Conservation (phyloP, 306 rosid species). For the Medicago lupulina region DNA sequence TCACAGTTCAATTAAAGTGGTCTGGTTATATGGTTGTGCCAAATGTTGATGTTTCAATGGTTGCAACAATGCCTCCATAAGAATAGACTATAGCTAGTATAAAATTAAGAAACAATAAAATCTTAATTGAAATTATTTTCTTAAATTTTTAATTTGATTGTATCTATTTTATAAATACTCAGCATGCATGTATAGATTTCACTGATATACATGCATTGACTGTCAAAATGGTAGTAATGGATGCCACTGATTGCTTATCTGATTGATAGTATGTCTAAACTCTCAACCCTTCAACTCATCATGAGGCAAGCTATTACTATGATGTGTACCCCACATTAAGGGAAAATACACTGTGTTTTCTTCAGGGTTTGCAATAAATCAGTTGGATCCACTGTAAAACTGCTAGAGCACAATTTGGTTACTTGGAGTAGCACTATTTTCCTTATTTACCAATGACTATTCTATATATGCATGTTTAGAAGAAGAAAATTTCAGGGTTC, state of each 20-base stretch:
- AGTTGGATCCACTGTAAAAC: constrained; percentile 21
- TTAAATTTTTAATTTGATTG: neutral
- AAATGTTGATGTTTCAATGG: constrained; percentile 26
- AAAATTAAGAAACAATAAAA: neutral
- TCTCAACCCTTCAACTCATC: constrained; percentile 22
- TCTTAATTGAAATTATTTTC: neutral
- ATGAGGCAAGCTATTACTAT: constrained; percentile 32
- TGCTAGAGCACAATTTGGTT: neutral
- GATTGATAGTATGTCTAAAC: constrained; percentile 26
- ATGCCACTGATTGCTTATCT: constrained; percentile 31
- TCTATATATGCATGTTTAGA: neutral
- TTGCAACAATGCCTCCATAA: neutral
- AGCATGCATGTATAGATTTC: constrained; percentile 19
- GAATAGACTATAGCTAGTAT: neutral
- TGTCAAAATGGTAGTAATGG: constrained; percentile 29
- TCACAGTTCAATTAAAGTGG: constrained; percentile 32
- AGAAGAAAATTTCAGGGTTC: neutral
- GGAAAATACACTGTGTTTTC: constrained; percentile 29
- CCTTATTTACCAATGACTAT: constrained; percentile 2
- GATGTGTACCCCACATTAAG: constrained; percentile 40
- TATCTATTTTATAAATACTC: neutral
- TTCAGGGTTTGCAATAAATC: constrained; percentile 1
- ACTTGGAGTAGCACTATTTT: neutral
- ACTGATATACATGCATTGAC: constrained; percentile 1
- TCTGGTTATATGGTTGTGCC: constrained; percentile 11